A percentile compares a stretch with the other conserved stretches of the same genome.
These are phyloP conservation scores for Remersonia thermophila DNA, from an alignment of 2,329 filamentous ascomycete genomes.

Conservation along the genomic window DNA sequence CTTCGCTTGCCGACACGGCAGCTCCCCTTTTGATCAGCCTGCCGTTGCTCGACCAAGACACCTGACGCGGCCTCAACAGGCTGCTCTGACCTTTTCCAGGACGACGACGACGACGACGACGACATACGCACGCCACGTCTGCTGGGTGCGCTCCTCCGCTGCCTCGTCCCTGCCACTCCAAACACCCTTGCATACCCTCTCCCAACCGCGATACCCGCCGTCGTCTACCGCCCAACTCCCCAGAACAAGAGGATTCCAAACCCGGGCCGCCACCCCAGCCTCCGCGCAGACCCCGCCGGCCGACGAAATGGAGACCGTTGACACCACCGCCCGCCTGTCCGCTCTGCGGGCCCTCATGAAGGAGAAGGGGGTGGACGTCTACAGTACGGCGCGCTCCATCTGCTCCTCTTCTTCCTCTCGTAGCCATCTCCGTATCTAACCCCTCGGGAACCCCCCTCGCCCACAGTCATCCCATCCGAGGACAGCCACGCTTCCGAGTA, in stretches of 20 bases:
- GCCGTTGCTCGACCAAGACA: no score
- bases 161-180: no score
- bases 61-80: no score
- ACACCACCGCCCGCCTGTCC: slow-evolving; percentile 65
- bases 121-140: no score
- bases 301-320: slow-evolving; percentile 42
- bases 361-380: slow-evolving; percentile 76
- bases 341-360: slow-evolving; percentile 77
- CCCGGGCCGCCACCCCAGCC: slow-evolving; percentile 1
- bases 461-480: slow-evolving; percentile 81
- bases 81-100: not conserved
- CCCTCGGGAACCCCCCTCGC: slow-evolving; percentile 21
- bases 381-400: slow-evolving; percentile 64
- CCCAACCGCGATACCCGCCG: no score
- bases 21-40: no score
- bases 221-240: no score
- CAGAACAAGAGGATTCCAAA: slow-evolving; percentile 5
- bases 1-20: no score
- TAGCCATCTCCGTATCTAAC: not conserved
- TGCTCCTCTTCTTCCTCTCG: slow-evolving; percentile 13
- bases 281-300: no score
- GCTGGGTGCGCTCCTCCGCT: no score
- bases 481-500: slow-evolving; percentile 97
- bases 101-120: not conserved
- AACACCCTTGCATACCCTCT: no score